Evolutionary conservation across 2,329 filamentous ascomycete species (phyloP), one percentile per base, ranked within the genome.

Genomic region (Trichoderma koningiopsis): DNA sequence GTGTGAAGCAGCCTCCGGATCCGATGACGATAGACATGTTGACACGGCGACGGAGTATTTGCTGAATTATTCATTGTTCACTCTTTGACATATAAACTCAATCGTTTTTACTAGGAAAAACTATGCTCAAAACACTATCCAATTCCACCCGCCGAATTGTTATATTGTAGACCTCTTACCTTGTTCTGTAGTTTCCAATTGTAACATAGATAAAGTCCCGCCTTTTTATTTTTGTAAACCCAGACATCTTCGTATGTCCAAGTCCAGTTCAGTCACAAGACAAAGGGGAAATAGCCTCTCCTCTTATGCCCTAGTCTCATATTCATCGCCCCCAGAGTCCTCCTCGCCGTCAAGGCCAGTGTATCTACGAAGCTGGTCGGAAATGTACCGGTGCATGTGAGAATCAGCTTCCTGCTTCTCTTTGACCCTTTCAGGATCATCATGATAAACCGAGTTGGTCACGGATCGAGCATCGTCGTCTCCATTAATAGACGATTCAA

Each of bases 321-420:
- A 81, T 74, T 87, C 85, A 47, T 86, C 84, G 13, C 78, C 81
- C 29, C 75, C 75, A 55, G 11, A 55, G 14, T 53, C 37, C 7
- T 57, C 64, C 10, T 72, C 70, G 5, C 68, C 62, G 63, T 73
- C 74, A 24, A 78, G 76, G 29, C 77, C 75, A 72, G 75, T 89
- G 75, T 96, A 90, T 68, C 90, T 85, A 78, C 91, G 86, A 69
- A 97, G 84, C 81, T 97, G 92, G 72, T 94, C 91, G 35, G 87
- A 89, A 68, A 97, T 91, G 78, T 97, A 97, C 72, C 88, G 87
- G 71, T 92, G 90, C 76, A 97, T 88, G 73, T 96, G 92, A 68
- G 87, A 83, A 75, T 93, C 87, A 0, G 88, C 88, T 75, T 89
- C 85, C 40, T 77, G 78, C 33, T 83, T 82, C 74, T 86, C 81